phyloP scores from a whole-genome alignment of 2,329 filamentous ascomycete genomes.

The Xylaria digitata region DNA sequence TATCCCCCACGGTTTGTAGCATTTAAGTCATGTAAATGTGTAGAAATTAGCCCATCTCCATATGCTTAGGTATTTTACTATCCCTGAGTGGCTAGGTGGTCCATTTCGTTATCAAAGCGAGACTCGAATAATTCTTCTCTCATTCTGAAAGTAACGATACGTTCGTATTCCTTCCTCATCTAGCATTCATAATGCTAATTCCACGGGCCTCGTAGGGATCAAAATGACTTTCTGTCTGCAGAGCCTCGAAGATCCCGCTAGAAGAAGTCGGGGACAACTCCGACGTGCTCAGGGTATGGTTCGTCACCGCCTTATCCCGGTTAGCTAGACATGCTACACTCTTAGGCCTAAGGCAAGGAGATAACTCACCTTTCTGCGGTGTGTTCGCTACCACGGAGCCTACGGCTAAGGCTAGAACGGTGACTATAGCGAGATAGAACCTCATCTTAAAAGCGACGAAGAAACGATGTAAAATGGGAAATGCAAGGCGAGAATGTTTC shows the following conservation, averaged over 20 bases:
- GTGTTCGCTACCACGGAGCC: not conserved
- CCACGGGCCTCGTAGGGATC: not conserved
- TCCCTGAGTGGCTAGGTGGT: no score
- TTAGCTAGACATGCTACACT: not conserved
- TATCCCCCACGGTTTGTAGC: no score
- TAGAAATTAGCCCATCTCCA: no score
- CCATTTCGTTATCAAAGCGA: no score
- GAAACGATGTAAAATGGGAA: no score
- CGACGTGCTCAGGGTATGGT: constrained; percentile 20
- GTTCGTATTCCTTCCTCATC: no score
- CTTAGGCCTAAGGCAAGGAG: not conserved
- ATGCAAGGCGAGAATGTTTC: not conserved
- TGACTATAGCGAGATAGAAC: not conserved
- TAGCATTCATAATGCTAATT: no score
- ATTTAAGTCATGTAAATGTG: no score
- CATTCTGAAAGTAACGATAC: not conserved
- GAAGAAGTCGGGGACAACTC: constrained; percentile 24
- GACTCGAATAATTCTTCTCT: no score
- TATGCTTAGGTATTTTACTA: no score
- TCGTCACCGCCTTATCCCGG: constrained; percentile 4
- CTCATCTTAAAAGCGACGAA: not conserved
- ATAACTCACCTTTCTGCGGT: constrained; percentile 4
- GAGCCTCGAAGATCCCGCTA: not conserved
- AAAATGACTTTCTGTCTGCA: not conserved
- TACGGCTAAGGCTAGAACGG: not conserved